Conservation (phyloP, 345 rosid genomes). For the Arabis alpina region DNA sequence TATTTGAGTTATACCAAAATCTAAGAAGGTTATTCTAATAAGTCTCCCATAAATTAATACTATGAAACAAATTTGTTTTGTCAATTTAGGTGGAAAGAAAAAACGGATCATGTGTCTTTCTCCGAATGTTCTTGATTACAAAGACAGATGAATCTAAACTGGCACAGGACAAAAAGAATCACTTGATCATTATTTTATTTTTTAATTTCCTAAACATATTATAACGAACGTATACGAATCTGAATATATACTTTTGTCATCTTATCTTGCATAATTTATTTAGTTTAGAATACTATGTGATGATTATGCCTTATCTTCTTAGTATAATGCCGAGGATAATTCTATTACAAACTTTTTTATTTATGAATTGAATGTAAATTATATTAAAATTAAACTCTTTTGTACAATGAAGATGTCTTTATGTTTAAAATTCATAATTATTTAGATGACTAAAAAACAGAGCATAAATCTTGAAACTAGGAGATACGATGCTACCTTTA, state of each 20-base stretch:
- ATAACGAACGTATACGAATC: conserved; percentile 30
- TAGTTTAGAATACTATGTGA: conserved; percentile 36
- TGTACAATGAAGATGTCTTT: too few relatives aligned
- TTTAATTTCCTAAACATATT: background rate
- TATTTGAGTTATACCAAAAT: too few relatives aligned
- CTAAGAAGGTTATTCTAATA: too few relatives aligned
- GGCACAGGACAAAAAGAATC: conserved; percentile 27
- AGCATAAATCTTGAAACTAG: too few relatives aligned
- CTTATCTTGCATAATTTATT: conserved; percentile 40
- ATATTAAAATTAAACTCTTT: too few relatives aligned
- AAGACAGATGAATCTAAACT: conserved; percentile 36
- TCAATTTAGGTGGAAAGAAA: conserved; percentile 18
- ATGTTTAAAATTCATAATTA: too few relatives aligned
- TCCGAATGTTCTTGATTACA: conserved; percentile 37
- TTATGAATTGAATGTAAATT: too few relatives aligned
- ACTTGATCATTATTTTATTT: background rate
- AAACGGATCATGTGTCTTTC: conserved; percentile 24
- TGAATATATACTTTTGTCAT: conserved; percentile 37
- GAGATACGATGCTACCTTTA: too few relatives aligned
- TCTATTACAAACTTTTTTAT: conserved; percentile 29
- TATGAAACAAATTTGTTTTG: conserved; percentile 11
- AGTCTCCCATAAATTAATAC: background rate
- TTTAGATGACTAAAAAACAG: too few relatives aligned
- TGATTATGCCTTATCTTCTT: conserved; percentile 41
- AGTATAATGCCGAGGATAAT: conserved; percentile 47